phyloP scores from a whole-genome alignment of 208 protist species.

The Trypanosomatidae sp. region DNA sequence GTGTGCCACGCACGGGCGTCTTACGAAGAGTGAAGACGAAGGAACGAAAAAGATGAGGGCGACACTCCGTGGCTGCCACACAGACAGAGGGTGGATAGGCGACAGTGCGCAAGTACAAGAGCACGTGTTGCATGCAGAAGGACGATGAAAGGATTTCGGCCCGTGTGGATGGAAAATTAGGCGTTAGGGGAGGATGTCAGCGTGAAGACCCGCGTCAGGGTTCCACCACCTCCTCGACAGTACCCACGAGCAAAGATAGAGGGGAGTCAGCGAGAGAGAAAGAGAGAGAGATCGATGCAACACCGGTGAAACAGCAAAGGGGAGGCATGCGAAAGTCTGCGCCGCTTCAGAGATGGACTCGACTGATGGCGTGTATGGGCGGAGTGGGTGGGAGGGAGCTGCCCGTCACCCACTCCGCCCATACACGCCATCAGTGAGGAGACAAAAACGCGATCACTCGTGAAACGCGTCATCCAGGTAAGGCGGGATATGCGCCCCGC shows the following conservation, averaged over 20 bases:
- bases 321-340: background rate
- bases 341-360: background rate
- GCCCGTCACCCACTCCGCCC: background rate
- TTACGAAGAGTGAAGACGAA: background rate
- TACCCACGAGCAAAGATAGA: background rate
- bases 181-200: background rate
- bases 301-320: background rate
- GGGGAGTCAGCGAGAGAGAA: background rate
- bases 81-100: background rate
- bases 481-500: background rate
- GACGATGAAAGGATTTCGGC: background rate
- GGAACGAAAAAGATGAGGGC: background rate
- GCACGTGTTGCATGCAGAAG: background rate
- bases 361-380: background rate
- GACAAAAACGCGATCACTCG: background rate
- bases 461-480: background rate
- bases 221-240: background rate
- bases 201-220: background rate
- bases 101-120: background rate
- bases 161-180: background rate
- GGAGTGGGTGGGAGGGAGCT: background rate
- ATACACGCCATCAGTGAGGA: background rate
- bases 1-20: background rate
- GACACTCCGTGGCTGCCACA: background rate
- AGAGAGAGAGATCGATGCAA: background rate